Base-by-base conservation (phyloP, 495 filamentous ascomycete genomes). In the Hypoxylon crocopeplum region DNA sequence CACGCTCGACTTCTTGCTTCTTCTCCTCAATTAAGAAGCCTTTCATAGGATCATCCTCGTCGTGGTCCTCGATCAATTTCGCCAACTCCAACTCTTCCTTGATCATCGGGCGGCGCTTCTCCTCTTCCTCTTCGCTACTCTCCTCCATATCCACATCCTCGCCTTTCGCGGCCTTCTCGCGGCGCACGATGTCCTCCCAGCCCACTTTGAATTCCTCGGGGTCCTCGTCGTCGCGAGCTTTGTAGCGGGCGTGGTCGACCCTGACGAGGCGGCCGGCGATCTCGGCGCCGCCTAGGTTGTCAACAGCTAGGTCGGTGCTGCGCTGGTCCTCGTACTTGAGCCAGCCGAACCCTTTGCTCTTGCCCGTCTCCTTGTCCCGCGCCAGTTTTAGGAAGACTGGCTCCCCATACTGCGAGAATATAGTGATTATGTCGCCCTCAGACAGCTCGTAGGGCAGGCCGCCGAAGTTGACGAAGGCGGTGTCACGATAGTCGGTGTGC, bases 21-120 rank as follows among this genome's bases (percentile, higher is more conserved):
- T 97, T 97, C 75, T 94, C 88, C 37, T 91, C 78, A 19, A 97
- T 82, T 42, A 97, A 71, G 68, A 89, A 95, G 45, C 85, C 84
- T 75, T 97, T 98, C 94, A 98, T 97, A 1, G 94, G 93, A 75
- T 98, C 93, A 64, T 97, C 94, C 17, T 97, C 93, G 60, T 97
- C 93, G 59, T 95, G 88, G 15, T 92, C 85, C 54, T 79, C 73
- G 13, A 94, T 86, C 63, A 97, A 68, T 46, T 85, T 83, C 50
- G 82, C 84, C 37, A 98, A 69, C 69, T 97, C 93, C 37, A 74
- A 77, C 73, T 97, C 93, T 61, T 87, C 78, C 59, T 79, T 77
- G 52, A 82, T 64, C 77, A 75, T 77, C 32, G 75, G 71, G 44
- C 71, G 62, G 19, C 73, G 72, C 12, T 70, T 67, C 40, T 72